A percentile compares a stretch with the other conserved stretches of the same genome.
Evolutionary conservation across 495 filamentous ascomycete species (phyloP).

Genomic region (Trichocladium uniseriatum): DNA sequence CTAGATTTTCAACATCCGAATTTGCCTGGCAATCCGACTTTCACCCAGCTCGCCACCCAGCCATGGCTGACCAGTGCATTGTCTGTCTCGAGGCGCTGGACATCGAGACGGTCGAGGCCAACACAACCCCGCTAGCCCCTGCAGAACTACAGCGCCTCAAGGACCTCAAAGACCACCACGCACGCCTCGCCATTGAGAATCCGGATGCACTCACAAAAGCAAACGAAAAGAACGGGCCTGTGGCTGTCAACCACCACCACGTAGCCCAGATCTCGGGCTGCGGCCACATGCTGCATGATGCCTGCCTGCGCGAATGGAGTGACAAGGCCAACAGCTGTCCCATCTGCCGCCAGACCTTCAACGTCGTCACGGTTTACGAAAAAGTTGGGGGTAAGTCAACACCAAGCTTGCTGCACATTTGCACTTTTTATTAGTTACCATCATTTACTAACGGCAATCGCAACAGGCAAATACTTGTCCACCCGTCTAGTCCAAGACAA

Average conservation of each 20-base stretch:
- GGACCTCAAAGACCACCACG: slow-evolving; percentile 9
- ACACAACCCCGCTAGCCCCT: slow-evolving; percentile 10
- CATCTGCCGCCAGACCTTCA: slow-evolving; percentile 86
- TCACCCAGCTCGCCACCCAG: slow-evolving; percentile 7
- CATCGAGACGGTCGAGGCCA: slow-evolving; percentile 23
- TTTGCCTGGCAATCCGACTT: neutral
- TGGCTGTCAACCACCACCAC: slow-evolving; percentile 21
- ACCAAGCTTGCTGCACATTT: neutral
- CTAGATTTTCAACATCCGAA: slow-evolving; percentile 18
- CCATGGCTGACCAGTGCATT: slow-evolving; percentile 90
- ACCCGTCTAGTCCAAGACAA: slow-evolving; percentile 80
- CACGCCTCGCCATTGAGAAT: slow-evolving; percentile 23
- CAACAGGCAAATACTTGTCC: slow-evolving; percentile 41
- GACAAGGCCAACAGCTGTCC: slow-evolving; percentile 96
- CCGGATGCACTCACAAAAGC: slow-evolving; percentile 44
- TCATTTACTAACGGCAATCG: no score
- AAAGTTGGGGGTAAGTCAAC: slow-evolving; percentile 60
- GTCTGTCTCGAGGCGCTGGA: slow-evolving; percentile 90
- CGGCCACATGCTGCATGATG: slow-evolving; percentile 82
- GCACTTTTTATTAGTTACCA: neutral
- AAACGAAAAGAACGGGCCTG: slow-evolving; percentile 14
- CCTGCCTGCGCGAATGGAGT: slow-evolving; percentile 85
- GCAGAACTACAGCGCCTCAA: slow-evolving; percentile 8
- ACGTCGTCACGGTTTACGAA: slow-evolving; percentile 74
- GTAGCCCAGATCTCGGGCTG: slow-evolving; percentile 55